Evolutionary conservation across 305 asterid genomes (phyloP).

Genomic region (Ruellia speciosa): DNA sequence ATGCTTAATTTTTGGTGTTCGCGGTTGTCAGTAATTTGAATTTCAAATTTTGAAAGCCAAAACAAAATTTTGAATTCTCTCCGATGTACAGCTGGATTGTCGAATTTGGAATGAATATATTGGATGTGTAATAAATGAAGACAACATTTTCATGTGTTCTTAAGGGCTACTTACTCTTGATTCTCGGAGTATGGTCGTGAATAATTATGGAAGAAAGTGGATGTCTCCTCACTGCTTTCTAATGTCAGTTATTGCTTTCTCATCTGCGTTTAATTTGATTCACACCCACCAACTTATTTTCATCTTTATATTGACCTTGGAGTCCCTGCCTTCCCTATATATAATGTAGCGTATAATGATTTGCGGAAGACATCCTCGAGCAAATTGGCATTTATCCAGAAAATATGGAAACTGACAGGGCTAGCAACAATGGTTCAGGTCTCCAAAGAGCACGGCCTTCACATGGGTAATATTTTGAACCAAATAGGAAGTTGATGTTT

Average conservation of each 20-base stretch:
- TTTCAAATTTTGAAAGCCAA: not conserved
- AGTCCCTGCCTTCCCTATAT: not conserved
- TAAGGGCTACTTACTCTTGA: conserved; percentile 9
- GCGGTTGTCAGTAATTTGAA: not conserved
- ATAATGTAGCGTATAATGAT: conserved; percentile 50
- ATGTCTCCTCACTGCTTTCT: conserved; percentile 8
- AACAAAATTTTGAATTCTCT: not conserved
- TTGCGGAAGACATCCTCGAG: conserved; percentile 48
- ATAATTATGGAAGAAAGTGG: not conserved
- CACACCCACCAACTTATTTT: not conserved
- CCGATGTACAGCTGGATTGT: too few species aligned
- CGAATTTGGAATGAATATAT: not conserved
- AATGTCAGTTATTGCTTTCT: conserved; percentile 19
- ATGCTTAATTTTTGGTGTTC: not conserved
- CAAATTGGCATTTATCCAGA: conserved; percentile 32
- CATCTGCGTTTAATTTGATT: conserved; percentile 16
- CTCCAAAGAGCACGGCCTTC: conserved; percentile 53
- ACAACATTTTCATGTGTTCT: conserved; percentile 16
- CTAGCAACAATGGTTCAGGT: conserved; percentile 40
- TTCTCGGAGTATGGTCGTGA: not conserved
- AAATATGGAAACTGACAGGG: conserved; percentile 67
- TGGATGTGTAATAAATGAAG: conserved; percentile 4
- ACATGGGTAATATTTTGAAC: conserved; percentile 57
- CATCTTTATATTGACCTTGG: conserved; percentile 19
- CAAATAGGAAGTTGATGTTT: not conserved